phyloP scores from a whole-genome alignment of 768 basidiomycete species.

The Tulasnella sp. region DNA sequence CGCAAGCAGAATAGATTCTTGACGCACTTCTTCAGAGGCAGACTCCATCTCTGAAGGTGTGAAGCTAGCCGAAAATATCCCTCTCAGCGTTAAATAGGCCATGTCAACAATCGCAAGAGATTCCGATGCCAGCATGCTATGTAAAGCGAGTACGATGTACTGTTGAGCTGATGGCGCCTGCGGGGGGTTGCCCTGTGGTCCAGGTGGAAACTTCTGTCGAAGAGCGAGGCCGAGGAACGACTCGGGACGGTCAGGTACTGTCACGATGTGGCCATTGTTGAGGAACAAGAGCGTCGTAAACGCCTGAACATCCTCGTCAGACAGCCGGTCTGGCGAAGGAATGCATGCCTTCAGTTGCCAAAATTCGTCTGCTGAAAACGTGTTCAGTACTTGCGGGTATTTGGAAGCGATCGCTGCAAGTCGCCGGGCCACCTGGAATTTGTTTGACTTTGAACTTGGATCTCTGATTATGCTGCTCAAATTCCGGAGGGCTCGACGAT shows the following conservation, averaged over 20 bases:
- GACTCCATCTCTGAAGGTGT: background rate
- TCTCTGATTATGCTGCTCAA: slow-evolving; percentile 47
- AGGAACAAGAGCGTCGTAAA: slow-evolving; percentile 53
- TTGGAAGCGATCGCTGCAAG: slow-evolving; percentile 39
- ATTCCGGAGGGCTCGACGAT: slow-evolving; percentile 27
- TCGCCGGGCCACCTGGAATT: slow-evolving; percentile 60
- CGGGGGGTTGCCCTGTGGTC: slow-evolving; percentile 24
- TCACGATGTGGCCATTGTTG: slow-evolving; percentile 47
- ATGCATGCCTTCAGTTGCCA: slow-evolving; percentile 78
- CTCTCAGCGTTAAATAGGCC: slow-evolving; percentile 55
- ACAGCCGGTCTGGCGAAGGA: slow-evolving; percentile 40
- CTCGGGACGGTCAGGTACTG: slow-evolving; percentile 43
- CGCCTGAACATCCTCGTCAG: slow-evolving; percentile 54
- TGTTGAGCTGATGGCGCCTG: slow-evolving; percentile 1
- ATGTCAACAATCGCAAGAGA: slow-evolving; percentile 37
- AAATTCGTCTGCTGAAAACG: slow-evolving; percentile 51
- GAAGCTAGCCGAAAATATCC: slow-evolving; percentile 31
- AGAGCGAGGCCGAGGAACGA: slow-evolving; percentile 32
- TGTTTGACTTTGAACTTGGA: slow-evolving; percentile 50
- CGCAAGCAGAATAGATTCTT: no score
- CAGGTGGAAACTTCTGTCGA: slow-evolving; percentile 32
- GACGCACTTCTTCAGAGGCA: background rate
- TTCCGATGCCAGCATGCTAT: slow-evolving; percentile 45
- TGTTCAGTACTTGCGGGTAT: slow-evolving; percentile 29
- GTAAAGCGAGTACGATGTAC: slow-evolving; percentile 37